Percentiles rank a stretch among this genome's conserved stretches.
These are phyloP conservation scores for Raphanus hybrid DNA, from an alignment of 441 rosid genomes.

Conservation along the genomic window DNA sequence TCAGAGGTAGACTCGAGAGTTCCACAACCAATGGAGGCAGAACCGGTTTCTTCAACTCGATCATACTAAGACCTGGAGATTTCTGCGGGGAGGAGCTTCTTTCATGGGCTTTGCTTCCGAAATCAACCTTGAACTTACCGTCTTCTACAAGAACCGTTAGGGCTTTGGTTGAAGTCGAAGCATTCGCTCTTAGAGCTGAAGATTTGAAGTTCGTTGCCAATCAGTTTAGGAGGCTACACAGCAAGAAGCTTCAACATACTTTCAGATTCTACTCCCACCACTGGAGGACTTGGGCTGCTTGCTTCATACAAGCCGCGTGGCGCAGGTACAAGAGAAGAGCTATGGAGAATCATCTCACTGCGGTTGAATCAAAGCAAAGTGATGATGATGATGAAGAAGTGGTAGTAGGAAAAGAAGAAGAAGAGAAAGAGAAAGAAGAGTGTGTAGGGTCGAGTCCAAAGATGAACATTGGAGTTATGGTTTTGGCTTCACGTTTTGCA, in stretches of 20 bases:
- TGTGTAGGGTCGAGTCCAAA: conserved; percentile 47
- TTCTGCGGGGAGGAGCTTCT: conserved; percentile 94
- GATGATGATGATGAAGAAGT: conserved; percentile 43
- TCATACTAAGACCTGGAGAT: conserved; percentile 77
- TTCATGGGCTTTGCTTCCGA: conserved; percentile 90
- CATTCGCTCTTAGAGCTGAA: conserved; percentile 88
- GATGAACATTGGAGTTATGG: conserved; percentile 73
- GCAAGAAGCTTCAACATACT: conserved; percentile 93
- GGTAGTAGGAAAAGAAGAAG: conserved; percentile 38
- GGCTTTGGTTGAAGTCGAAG: conserved; percentile 86
- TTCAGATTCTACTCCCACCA: conserved; percentile 89
- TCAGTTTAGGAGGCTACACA: conserved; percentile 88
- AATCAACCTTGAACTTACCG: conserved; percentile 79
- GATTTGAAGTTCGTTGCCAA: conserved; percentile 93
- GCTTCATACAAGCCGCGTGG: conserved; percentile 97
- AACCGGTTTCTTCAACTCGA: conserved; percentile 89
- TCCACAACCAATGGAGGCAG: conserved; percentile 95
- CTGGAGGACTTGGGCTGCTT: conserved; percentile 98
- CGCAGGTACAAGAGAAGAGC: conserved; percentile 72
- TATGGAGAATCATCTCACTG: conserved; percentile 52
- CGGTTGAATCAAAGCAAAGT: conserved; percentile 50
- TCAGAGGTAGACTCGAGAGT: conserved; percentile 88
- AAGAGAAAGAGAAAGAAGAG: conserved; percentile 22
- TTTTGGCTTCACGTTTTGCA: conserved; percentile 87
- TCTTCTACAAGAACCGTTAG: conserved; percentile 89